Percentiles rank a stretch among this genome's conserved stretches.
These are phyloP conservation scores for Candida maris DNA, from an alignment of 805 yeast genomes.

Conservation along the genomic window DNA sequence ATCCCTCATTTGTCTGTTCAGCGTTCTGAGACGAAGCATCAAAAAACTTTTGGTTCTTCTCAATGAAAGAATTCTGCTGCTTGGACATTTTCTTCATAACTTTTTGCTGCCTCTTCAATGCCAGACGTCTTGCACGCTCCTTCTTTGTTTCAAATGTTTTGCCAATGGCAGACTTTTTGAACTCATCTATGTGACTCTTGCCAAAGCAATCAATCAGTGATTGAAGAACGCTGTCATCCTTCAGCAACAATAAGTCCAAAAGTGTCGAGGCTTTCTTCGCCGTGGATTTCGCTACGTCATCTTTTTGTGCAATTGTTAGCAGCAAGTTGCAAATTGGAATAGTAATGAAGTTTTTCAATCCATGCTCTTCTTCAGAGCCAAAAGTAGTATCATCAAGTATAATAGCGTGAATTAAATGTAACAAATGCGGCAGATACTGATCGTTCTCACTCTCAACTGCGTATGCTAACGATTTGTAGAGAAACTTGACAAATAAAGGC, in stretches of 20 bases:
- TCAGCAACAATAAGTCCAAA: slow-evolving; percentile 47
- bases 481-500: slow-evolving; percentile 48
- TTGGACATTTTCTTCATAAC: slow-evolving; percentile 60
- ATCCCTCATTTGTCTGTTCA: slow-evolving; percentile 17
- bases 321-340: slow-evolving; percentile 57
- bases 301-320: slow-evolving; percentile 47
- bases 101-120: slow-evolving; percentile 58
- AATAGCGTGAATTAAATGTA: slow-evolving; percentile 68
- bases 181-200: slow-evolving; percentile 45
- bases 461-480: slow-evolving; percentile 54
- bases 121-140: slow-evolving; percentile 54
- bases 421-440: slow-evolving; percentile 51
- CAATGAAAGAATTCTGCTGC: slow-evolving; percentile 44
- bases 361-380: slow-evolving; percentile 37
- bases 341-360: slow-evolving; percentile 35
- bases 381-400: slow-evolving; percentile 30
- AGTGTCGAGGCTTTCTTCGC: slow-evolving; percentile 55
- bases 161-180: slow-evolving; percentile 44
- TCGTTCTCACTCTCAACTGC: slow-evolving; percentile 51
- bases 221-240: slow-evolving; percentile 47
- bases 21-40: slow-evolving; percentile 11
- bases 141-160: slow-evolving; percentile 47
- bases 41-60: slow-evolving; percentile 33
- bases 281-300: slow-evolving; percentile 44
- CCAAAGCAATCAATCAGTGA: slow-evolving; percentile 58